These are phyloP conservation scores for Pythium rishiriense DNA, from an alignment of 352 stramenopile genomes.

Conservation along the genomic window DNA sequence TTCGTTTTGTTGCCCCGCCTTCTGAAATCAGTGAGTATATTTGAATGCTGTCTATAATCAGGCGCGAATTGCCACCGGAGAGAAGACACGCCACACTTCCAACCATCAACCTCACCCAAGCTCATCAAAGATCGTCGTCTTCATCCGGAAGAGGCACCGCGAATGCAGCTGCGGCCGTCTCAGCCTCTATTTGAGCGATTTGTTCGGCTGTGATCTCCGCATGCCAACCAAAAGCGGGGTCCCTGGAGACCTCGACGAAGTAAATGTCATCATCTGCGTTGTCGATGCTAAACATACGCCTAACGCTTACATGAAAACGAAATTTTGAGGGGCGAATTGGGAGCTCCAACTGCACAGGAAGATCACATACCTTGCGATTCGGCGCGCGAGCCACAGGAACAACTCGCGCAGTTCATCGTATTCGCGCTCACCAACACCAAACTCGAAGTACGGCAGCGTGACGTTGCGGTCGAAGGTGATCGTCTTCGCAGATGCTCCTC, in stretches of 20 bases:
- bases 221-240: background rate
- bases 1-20: background rate
- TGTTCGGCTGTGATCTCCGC: background rate
- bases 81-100: too few relatives aligned
- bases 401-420: background rate
- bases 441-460: background rate
- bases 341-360: background rate
- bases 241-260: background rate
- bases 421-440: background rate
- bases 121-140: background rate
- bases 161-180: background rate
- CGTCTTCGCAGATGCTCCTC: background rate
- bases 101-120: background rate
- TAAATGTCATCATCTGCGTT: background rate
- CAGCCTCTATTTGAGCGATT: background rate
- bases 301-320: background rate
- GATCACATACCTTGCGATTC: background rate
- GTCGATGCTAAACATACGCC: background rate
- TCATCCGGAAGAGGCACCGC: background rate
- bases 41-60: background rate
- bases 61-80: background rate
- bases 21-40: background rate
- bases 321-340: too few relatives aligned
- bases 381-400: background rate
- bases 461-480: background rate